phyloP scores from a whole-genome alignment of 129 eudicot species.

The Cynara cardunculus region DNA sequence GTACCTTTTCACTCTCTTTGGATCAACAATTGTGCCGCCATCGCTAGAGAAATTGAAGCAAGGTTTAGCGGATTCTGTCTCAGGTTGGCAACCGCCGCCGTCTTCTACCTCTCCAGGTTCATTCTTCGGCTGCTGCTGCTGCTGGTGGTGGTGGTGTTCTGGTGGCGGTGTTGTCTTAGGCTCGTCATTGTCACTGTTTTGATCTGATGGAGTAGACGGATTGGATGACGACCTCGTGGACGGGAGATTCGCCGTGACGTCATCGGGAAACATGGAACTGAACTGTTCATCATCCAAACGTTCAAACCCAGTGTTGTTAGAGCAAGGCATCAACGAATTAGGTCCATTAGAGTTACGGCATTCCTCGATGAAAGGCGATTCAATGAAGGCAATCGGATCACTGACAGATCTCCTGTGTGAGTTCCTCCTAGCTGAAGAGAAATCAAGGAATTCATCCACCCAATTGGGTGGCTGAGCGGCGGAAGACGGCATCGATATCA shows the following conservation, averaged over 20 bases:
- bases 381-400: conserved; percentile 88
- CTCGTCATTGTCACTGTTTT: conserved; percentile 53
- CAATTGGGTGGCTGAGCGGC: conserved; percentile 53
- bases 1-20: conserved; percentile 80
- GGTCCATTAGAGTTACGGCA: conserved; percentile 19
- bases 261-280: conserved; percentile 76
- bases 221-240: conserved; percentile 45
- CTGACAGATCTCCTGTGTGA: conserved; percentile 75
- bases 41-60: conserved; percentile 34
- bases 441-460: conserved; percentile 92
- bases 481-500: conserved; percentile 45
- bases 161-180: conserved; percentile 3
- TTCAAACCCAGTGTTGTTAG: conserved; percentile 44
- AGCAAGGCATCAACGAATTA: background rate
- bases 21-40: conserved; percentile 55
- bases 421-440: conserved; percentile 51
- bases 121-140: conserved; percentile 42
- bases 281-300: conserved; percentile 81
- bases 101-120: conserved; percentile 73
- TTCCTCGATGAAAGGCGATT: conserved; percentile 41
- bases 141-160: background rate
- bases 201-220: conserved; percentile 66
- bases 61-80: conserved; percentile 18
- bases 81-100: conserved; percentile 36
- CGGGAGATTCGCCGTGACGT: conserved; percentile 35